phyloP scores from a whole-genome alignment of 108 stramenopile species.

The Seminavis robusta region DNA sequence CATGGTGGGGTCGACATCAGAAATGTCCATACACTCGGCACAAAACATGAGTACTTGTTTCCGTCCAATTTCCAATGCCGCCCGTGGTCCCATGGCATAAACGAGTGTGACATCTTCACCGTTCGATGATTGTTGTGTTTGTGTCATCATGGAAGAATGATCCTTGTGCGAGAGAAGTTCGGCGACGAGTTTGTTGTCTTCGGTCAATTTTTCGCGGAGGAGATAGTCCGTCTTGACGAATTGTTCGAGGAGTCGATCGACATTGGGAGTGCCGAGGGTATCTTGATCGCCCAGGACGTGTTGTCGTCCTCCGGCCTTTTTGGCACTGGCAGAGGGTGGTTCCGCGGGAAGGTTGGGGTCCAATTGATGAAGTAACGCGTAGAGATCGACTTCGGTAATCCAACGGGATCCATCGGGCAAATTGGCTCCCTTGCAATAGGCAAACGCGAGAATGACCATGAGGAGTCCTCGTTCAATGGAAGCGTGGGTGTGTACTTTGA shows the following conservation, averaged over 20 bases:
- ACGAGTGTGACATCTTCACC: conserved; percentile 47
- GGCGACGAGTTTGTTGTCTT: too few relatives aligned
- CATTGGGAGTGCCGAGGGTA: conserved; percentile 57
- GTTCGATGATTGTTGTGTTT: neutral
- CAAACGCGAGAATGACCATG: conserved; percentile 67
- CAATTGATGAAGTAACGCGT: conserved; percentile 60
- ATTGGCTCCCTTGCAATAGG: conserved; percentile 77
- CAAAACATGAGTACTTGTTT: conserved; percentile 81
- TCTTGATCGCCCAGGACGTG: neutral
- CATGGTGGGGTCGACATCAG: conserved; percentile 87
- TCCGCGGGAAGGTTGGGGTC: conserved; percentile 78
- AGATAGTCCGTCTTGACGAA: conserved; percentile 78
- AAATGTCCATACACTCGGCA: conserved; percentile 72
- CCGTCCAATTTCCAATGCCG: conserved; percentile 77
- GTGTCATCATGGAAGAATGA: neutral
- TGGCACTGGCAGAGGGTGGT: conserved; percentile 53
- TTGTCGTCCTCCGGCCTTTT: conserved; percentile 10
- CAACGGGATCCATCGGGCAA: conserved; percentile 50
- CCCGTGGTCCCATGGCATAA: conserved; percentile 83
- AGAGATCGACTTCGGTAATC: conserved; percentile 69
- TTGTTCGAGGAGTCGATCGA: conserved; percentile 64
- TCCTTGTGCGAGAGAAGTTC: neutral
- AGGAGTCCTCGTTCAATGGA: conserved; percentile 66
- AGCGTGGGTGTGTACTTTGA: conserved; percentile 42
- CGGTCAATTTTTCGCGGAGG: conserved; percentile 59